A percentile compares a stretch with the other conserved stretches of the same genome.
These are phyloP conservation scores for Phytophthora vignae DNA, from an alignment of 352 stramenopile genomes.

Conservation along the genomic window DNA sequence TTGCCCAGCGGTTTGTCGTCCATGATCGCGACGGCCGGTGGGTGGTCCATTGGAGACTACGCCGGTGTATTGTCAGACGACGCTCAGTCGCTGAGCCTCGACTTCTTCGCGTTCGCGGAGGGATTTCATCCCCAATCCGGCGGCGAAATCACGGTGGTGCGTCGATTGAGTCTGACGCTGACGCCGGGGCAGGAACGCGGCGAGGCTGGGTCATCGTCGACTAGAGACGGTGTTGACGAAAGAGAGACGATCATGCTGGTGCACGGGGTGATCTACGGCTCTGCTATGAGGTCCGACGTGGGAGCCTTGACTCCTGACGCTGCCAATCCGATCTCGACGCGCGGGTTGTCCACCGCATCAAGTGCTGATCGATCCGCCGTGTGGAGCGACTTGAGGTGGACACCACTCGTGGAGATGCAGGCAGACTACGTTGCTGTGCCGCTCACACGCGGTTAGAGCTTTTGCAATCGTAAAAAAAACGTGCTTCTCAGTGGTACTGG, in stretches of 20 bases:
- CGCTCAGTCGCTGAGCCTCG: not conserved
- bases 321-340: not conserved
- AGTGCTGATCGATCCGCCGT: not conserved
- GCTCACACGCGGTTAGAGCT: too few relatives aligned
- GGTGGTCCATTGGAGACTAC: conserved; percentile 4
- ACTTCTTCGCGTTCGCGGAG: not conserved
- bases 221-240: not conserved
- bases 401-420: not conserved
- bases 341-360: not conserved
- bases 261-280: not conserved
- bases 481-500: too few relatives aligned
- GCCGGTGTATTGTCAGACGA: not conserved
- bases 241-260: not conserved
- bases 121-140: not conserved
- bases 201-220: not conserved
- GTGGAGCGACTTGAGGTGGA: not conserved
- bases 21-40: conserved; percentile 1
- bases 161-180: not conserved
- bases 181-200: not conserved
- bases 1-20: conserved; percentile 1
- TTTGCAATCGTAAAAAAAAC: too few relatives aligned
- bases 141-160: not conserved
- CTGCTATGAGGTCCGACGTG: not conserved
- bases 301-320: not conserved
- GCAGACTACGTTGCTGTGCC: not conserved